Base-by-base conservation (phyloP, 2,329 filamentous ascomycete species). In the Emmonsiellopsis sp. region DNA sequence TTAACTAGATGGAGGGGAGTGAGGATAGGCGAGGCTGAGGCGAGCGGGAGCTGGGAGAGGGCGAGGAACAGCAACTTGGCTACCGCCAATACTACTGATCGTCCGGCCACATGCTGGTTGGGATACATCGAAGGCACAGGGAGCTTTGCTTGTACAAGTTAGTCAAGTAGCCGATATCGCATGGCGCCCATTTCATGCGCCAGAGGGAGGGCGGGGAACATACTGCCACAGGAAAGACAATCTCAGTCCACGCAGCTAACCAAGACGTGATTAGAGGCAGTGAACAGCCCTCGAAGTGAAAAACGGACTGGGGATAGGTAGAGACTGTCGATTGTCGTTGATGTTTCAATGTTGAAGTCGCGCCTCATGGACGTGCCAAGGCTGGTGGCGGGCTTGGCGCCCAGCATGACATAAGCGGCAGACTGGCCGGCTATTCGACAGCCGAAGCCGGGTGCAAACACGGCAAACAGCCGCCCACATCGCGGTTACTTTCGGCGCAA, bases 51-150 rank as follows among this genome's bases (percentile, higher is more conserved):
- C 50, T 71, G 67, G 6, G 64, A 59, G 42, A 73, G 53, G 13
- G 65, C 58, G 47, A 74, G 60, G 51, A 73, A 56, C 10, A 74
- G 50, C 49, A 75, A 54, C 60, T 74, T 76, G 15, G 68, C 66
- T 42, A 74, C 58, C 37, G 70, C 68, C 54, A 76, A 61, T 55
- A 70, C 60, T 53, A 70, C 57, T 30, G 71, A 69, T 63, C 71
- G 64, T 55, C 65, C 55, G 58, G 67, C 64, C 58, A 72, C 56
- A 49, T 67, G 65, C 50, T 62, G 65, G 57, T 62, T 66, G 50
- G 61, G 57, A 57, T 52, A 51, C 61, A 62, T 62, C 48, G 53
- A 51, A 16, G 30, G 13, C 16, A 20, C 20, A 20, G 41, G 41
- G 34, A 37, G 11, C 8, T 15, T 15, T 5, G n/a, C 16, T 16